Evolutionary conservation across 73 alveolate species (phyloP).

Genomic region (Paramecium caudatum): DNA sequence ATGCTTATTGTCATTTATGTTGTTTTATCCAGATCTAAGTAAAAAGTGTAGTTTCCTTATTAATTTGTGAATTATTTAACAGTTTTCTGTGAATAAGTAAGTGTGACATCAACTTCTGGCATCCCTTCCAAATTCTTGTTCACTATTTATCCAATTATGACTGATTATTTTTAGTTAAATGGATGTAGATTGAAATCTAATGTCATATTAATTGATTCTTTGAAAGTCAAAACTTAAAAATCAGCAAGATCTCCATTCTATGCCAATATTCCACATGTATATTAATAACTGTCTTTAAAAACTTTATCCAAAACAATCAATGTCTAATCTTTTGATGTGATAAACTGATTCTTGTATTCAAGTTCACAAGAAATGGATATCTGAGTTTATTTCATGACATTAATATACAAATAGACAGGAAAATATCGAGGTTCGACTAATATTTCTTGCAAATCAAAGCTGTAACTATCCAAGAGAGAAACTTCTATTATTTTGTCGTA

Average conservation of each 20-base stretch:
- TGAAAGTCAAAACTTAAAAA: background rate
- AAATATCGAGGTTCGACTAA: background rate
- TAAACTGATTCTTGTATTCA: constrained; percentile 1
- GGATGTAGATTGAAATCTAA: background rate
- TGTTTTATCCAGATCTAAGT: no score
- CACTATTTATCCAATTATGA: no score
- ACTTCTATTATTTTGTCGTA: background rate
- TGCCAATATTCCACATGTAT: constrained; percentile 22
- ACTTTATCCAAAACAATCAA: background rate
- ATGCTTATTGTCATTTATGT: no score
- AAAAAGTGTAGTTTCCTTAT: no score
- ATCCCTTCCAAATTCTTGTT: no score
- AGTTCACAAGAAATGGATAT: background rate
- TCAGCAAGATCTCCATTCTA: background rate
- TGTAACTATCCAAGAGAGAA: background rate
- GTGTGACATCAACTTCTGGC: no score
- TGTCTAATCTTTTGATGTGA: background rate
- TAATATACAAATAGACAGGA: background rate
- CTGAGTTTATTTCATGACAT: background rate
- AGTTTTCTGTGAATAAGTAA: no score
- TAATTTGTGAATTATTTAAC: no score
- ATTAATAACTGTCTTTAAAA: background rate
- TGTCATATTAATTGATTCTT: background rate
- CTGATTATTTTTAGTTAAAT: no score
- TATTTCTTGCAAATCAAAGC: background rate